These are phyloP conservation scores for Scedosporium minutisporum DNA, from an alignment of 2,329 filamentous ascomycete species.

Conservation along the genomic window DNA sequence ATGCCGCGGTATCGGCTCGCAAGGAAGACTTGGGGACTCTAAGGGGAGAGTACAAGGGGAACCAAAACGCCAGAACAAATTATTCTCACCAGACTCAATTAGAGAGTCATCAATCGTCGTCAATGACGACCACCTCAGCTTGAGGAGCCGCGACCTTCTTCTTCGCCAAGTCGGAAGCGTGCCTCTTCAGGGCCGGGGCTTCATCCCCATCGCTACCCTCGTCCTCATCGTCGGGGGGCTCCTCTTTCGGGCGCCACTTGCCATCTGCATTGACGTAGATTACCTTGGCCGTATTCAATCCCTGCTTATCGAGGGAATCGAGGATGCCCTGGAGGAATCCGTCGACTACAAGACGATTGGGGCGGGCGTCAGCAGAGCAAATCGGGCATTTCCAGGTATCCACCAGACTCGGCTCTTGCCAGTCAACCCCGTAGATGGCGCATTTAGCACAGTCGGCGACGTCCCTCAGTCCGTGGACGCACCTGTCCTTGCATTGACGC, in stretches of 20 bases:
- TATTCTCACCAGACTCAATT: background rate
- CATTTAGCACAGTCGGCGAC: constrained; percentile 26
- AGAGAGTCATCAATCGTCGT: background rate
- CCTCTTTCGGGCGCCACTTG: constrained; percentile 23
- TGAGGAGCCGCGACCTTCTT: background rate
- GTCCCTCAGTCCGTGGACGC: constrained; percentile 18
- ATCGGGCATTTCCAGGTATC: constrained; percentile 85
- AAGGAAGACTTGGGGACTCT: background rate
- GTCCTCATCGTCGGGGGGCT: constrained; percentile 15
- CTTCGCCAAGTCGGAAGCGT: background rate
- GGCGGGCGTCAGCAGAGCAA: constrained; percentile 68
- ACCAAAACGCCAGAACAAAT: background rate
- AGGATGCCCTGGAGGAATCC: constrained; percentile 61
- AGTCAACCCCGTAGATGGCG: background rate
- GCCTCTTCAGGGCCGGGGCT: background rate
- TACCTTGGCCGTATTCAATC: constrained; percentile 16
- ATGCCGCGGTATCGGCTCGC: too few relatives aligned
- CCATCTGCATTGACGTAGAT: constrained; percentile 22
- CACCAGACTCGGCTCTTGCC: constrained; percentile 40
- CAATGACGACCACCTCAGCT: background rate
- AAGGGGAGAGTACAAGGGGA: background rate
- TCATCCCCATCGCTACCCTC: constrained; percentile 3
- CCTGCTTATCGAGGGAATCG: constrained; percentile 28
- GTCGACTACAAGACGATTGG: constrained; percentile 61
- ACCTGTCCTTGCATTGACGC: constrained; percentile 38